Conservation (phyloP, 2,329 filamentous ascomycete genomes). For the Exserohilum turcica region DNA sequence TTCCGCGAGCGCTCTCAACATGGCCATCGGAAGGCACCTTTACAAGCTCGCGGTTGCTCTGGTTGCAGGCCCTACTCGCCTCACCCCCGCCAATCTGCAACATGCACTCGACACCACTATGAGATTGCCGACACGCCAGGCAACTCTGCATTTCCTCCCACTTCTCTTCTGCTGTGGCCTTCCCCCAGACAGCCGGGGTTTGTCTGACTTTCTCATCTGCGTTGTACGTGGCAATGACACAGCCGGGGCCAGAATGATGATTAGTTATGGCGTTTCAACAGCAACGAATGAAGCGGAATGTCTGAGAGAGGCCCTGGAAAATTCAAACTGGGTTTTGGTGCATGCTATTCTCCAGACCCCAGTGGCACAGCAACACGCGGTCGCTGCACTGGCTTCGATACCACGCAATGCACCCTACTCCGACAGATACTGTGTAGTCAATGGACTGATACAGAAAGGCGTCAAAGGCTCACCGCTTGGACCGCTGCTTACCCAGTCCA, state of each 20-base stretch:
- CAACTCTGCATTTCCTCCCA: conserved; percentile 38
- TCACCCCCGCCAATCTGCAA: conserved; percentile 33
- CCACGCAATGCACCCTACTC: conserved; percentile 24
- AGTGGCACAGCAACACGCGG: conserved; percentile 36
- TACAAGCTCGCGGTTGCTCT: conserved; percentile 38
- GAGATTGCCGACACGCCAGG: conserved; percentile 33
- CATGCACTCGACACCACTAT: conserved; percentile 37
- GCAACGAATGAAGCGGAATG: conserved; percentile 38
- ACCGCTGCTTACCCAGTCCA: conserved; percentile 34
- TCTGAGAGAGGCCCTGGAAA: conserved; percentile 31
- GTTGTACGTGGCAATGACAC: conserved; percentile 37
- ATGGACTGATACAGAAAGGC: conserved; percentile 33
- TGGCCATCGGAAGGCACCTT: conserved; percentile 37
- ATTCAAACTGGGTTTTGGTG: conserved; percentile 37
- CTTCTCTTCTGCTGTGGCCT: conserved; percentile 44
- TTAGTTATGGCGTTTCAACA: conserved; percentile 39
- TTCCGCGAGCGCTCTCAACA: conserved; percentile 38
- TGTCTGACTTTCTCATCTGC: conserved; percentile 38
- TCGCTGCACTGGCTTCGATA: conserved; percentile 31
- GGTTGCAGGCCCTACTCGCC: conserved; percentile 33
- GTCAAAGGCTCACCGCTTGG: conserved; percentile 35
- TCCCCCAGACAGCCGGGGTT: conserved; percentile 30
- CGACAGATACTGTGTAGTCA: conserved; percentile 35
- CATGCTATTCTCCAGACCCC: conserved; percentile 33
- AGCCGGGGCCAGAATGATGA: conserved; percentile 37